Evolutionary conservation across 768 basidiomycete species (phyloP), one percentile per base, ranked within the genome.

Genomic region (Mycena metata): DNA sequence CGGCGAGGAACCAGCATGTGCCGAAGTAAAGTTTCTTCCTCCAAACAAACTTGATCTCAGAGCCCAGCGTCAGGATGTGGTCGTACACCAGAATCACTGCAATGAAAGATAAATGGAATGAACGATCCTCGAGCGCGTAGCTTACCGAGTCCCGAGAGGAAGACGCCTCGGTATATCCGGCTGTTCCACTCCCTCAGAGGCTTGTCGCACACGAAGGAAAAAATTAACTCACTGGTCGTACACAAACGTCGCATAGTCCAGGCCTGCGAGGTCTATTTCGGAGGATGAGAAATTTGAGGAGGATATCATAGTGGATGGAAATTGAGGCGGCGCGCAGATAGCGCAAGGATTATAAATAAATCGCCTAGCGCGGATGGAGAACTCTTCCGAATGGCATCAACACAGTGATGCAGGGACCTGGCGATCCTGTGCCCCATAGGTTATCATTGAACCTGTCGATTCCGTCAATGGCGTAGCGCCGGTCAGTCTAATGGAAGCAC

Each of bases 11-110:
- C 70, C 70, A 71, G 16, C 2, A 19, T 10, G 58, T 19, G 41
- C 46, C 60, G 10, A 54, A 52, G 16, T 47, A 56, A 10, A 47
- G 33, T 42, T 26, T 42, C 12, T 16, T 16, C 11, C 16, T 10
- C 70, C 70, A 71, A 2, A 71, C 60, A n/a, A 60, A 36, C 23
- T 52, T 42, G 36, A 67, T 36, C 51, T 71, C 70, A 3, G 56
- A 50, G 6, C n/a, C 52, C 6, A 71, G 42, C 1, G 55, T 60
- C 5, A 71, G 54, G 36, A 66, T 5, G 64, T 68, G 66, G 67
- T 71, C 70, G 49, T 61, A 68, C 10, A 71, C 10, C 19, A 71
- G 46, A 12, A 71, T 39, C 12, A 43, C 70, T 71, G 50, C n/a
- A 11, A 51, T 11, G 50, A 5, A 24, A 30, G 13, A 33, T 15